Conservation (phyloP, 2,329 filamentous ascomycete species). For the Penicillium sumatraense region DNA sequence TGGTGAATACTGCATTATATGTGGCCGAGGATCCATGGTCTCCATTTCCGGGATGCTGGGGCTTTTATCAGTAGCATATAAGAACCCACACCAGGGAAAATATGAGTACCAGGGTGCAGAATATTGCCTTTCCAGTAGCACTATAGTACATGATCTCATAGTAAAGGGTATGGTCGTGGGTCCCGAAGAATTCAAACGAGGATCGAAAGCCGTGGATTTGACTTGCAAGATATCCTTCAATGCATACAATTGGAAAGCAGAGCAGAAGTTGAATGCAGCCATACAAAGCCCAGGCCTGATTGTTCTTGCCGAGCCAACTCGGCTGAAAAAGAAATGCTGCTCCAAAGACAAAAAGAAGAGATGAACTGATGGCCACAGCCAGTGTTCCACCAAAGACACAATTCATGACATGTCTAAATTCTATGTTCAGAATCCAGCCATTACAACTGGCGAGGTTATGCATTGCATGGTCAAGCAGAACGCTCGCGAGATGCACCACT, state of each 20-base stretch:
- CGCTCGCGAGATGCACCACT: background rate
- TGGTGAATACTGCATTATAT: no score
- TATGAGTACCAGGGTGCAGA: conserved; percentile 6
- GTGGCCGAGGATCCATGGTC: no score
- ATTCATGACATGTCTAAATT: conserved; percentile 8
- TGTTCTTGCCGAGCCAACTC: background rate
- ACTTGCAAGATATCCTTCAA: conserved; percentile 9
- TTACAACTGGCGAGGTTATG: conserved; percentile 1
- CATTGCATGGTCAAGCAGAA: conserved; percentile 4
- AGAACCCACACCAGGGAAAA: conserved; percentile 3
- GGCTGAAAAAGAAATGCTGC: background rate
- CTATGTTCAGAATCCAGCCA: conserved; percentile 5
- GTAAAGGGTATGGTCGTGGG: conserved; percentile 6
- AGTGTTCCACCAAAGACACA: conserved; percentile 6
- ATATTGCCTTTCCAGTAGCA: conserved; percentile 7
- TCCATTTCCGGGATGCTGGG: background rate
- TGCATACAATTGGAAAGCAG: conserved; percentile 1
- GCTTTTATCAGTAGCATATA: background rate
- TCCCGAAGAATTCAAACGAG: conserved; percentile 10
- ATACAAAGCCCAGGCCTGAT: conserved; percentile 4
- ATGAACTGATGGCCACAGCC: conserved; percentile 5
- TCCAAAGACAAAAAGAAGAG: conserved; percentile 9
- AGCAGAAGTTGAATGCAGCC: conserved; percentile 6
- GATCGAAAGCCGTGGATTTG: conserved; percentile 8
- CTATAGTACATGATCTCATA: conserved; percentile 16